Percentiles rank a stretch among this genome's conserved stretches.
These are phyloP conservation scores for Serpula lacrymans DNA, from an alignment of 768 basidiomycete genomes.

Conservation along the genomic window DNA sequence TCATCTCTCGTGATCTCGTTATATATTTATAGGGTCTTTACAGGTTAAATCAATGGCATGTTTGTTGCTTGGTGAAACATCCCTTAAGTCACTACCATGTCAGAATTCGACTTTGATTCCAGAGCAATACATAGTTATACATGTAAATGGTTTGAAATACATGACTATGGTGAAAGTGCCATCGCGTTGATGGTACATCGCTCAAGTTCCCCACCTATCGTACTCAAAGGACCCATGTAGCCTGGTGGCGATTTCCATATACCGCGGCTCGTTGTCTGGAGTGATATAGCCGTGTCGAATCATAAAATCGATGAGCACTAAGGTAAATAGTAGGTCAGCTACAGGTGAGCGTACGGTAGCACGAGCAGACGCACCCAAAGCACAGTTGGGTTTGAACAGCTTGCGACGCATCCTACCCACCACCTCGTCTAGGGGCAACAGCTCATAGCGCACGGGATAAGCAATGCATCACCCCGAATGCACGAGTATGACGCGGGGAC, in stretches of 20 bases:
- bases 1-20: too few relatives aligned
- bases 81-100: too few relatives aligned
- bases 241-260: conserved; percentile 69
- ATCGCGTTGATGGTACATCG: too few relatives aligned
- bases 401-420: conserved; percentile 61
- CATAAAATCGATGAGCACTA: conserved; percentile 87
- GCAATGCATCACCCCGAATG: not conserved
- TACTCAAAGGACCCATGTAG: conserved; percentile 72
- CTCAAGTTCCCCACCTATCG: conserved; percentile 59
- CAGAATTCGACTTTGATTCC: too few relatives aligned
- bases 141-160: too few relatives aligned
- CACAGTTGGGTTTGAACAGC: conserved; percentile 93
- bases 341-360: not conserved
- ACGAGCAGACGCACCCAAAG: conserved; percentile 52
- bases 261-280: conserved; percentile 84
- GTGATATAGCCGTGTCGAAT: conserved; percentile 84
- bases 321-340: not conserved
- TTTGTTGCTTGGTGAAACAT: too few relatives aligned
- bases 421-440: conserved; percentile 62
- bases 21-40: too few relatives aligned
- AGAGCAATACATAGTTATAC: too few relatives aligned
- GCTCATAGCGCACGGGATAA: too few relatives aligned
- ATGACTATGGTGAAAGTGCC: too few relatives aligned
- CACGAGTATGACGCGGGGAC: conserved; percentile 10
- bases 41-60: too few relatives aligned